phyloP scores from a whole-genome alignment of 768 basidiomycete genomes.

The Russula ochroleuca region DNA sequence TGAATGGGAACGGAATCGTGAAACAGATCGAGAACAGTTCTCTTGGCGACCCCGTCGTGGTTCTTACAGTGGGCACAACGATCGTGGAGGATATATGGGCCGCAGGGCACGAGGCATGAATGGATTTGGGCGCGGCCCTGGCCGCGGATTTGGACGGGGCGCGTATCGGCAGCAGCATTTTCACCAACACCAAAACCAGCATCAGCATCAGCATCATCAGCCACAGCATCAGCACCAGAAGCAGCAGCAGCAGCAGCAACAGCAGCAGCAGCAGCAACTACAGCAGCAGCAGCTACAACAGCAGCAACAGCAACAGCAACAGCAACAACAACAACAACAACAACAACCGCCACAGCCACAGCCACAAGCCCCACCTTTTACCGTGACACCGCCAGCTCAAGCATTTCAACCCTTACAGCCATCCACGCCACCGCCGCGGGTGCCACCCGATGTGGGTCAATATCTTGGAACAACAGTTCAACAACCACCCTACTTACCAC shows the following conservation, averaged over 20 bases:
- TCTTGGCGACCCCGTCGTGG: slow-evolving; percentile 36
- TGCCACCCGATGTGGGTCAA: slow-evolving; percentile 27
- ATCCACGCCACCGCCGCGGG: slow-evolving; percentile 15
- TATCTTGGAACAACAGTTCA: slow-evolving; percentile 19
- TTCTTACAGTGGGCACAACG: slow-evolving; percentile 29
- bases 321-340: neutral
- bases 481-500: slow-evolving; percentile 6
- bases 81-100: slow-evolving; percentile 23
- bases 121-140: slow-evolving; percentile 34
- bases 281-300: neutral
- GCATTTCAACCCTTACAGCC: slow-evolving; percentile 29
- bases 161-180: slow-evolving; percentile 7
- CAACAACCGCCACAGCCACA: slow-evolving; percentile 8
- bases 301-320: slow-evolving; percentile 5
- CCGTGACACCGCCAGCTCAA: slow-evolving; percentile 24
- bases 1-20: slow-evolving; percentile 33
- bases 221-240: slow-evolving; percentile 11
- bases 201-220: neutral
- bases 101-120: slow-evolving; percentile 28
- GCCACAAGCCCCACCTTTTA: slow-evolving; percentile 18
- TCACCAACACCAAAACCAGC: slow-evolving; percentile 4
- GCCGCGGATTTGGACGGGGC: slow-evolving; percentile 22
- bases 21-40: slow-evolving; percentile 28
- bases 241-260: slow-evolving; percentile 10
- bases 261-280: neutral